Evolutionary conservation across 2,329 filamentous ascomycete genomes (phyloP), one percentile per base, ranked within the genome.

Genomic region (Biscogniauxia marginata): DNA sequence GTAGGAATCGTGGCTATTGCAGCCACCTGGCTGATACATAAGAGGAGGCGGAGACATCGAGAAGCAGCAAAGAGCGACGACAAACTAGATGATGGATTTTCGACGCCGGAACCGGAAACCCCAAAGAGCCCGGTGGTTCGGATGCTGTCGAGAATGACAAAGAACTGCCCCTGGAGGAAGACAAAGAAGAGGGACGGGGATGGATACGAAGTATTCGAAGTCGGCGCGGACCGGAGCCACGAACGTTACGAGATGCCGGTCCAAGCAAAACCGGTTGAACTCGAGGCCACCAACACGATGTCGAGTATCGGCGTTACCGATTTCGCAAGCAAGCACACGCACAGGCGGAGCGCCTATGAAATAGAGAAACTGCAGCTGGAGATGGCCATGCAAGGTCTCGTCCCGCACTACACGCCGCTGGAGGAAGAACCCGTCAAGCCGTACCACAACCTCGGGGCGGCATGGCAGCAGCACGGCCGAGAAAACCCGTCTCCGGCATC

Each of bases 161-260:
- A 61, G 47, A 62, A 51, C 22, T 57, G 70, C 5, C 64, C 75
- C 8, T 68, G 71, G 18, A 75, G 70, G 53, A 74, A 65, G 23
- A 67, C 69, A 1, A 67, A 61, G 51, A 72, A 61, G 54, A 23
- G 55, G 34, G 49, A 71, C 46, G 67, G 72, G 46, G 59, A 61
- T 34, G 50, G 21, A 19, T 20, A 23, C 19, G 63, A 76, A 65
- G 68, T 74, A 47, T 64, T 67, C 67, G 56, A 77, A 74, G 73
- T 78, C 3, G 75, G 68, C 4, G 75, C 74, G 5, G 76, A 77
- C 50, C 67, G 73, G 1, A 74, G 76, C 50, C 78, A 80, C 43
- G 77, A 81, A 58, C 75, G 82, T 3, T 82, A 81, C 56, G 81
- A 84, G 62, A 65, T 84, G 64, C 74, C 81, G 1, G 80, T 74